Evolutionary conservation across 805 yeast genomes (phyloP), one percentile per base, ranked within the genome.

Genomic region (Torulaspora delbrueckii): DNA sequence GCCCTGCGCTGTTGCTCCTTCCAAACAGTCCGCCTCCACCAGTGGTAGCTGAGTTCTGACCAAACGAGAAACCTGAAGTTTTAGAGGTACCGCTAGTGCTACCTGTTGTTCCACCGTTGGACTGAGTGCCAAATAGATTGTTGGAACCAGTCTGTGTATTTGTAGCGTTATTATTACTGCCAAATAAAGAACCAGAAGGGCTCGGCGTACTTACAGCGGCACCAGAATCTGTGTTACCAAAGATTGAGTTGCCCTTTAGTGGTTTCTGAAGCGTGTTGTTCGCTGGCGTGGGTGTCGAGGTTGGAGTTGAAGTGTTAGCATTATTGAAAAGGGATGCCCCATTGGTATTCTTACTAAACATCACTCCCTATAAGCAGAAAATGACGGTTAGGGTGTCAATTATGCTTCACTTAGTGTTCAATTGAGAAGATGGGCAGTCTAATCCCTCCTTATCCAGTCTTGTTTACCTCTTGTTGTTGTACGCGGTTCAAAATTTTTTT

Each of bases 11-110:
- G 28, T 27, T 42, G 27, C 36, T 30, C 25, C 42, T 42, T 6
- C 69, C 67, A 50, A 63, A 62, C 31, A 62, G 48, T 16, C 62
- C 58, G 12, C 60, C 60, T n/a, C 60, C 57, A n/a, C 59, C 59
- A 10, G 55, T 35, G 7, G 30, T n/a, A 19, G 40, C 24, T 3
- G 51, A 26, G 24, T 42, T 32, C 36, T 41, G 46, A 12, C 32
- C 49, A 14, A 52, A 45, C 8, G 48, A 28, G 12, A 50, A 28
- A 12, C 45, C 37, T 19, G 38, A 33, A 5, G 24, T 37, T 23
- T 25, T 41, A 12, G 45, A 25, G 12, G 45, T 19, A 5, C 40
- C 18, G 13, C 46, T 52, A 23, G 37, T 36, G 25, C 36, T 47
- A 5, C 52, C 48, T 31, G 45, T 44, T 25, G 51, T 24, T 1